Evolutionary conservation across 169 alveolate species (phyloP).

Genomic region (Perkinsus chesapeaki): DNA sequence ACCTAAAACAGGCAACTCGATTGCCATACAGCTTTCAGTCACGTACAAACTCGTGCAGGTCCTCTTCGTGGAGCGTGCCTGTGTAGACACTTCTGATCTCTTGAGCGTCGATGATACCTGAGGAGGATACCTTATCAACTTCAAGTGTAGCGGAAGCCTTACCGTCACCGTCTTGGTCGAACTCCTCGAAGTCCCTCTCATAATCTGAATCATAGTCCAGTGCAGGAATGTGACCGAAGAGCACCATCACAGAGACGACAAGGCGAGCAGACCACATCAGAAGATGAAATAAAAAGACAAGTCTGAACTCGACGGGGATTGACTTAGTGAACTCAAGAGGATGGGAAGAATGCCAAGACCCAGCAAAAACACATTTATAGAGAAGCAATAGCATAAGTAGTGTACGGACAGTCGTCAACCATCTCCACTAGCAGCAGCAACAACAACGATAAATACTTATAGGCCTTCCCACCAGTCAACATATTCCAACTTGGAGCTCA

Average conservation of each 20-base stretch:
- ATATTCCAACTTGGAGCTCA: neutral
- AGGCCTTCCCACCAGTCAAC: neutral
- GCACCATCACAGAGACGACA: neutral
- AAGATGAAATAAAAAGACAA: no score
- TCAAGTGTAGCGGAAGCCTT: no score
- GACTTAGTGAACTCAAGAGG: no score
- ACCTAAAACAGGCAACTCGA: neutral
- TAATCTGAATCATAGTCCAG: neutral
- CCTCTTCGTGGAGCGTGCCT: neutral
- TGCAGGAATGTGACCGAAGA: neutral
- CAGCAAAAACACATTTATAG: neutral
- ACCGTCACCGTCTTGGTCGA: neutral
- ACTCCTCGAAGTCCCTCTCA: neutral
- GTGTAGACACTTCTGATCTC: neutral
- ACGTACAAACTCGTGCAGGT: neutral
- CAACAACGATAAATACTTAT: neutral
- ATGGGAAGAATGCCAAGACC: no score
- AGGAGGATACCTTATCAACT: neutral
- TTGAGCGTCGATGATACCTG: neutral
- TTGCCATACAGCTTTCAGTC: neutral
- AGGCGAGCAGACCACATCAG: neutral
- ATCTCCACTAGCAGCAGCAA: neutral
- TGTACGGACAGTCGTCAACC: neutral
- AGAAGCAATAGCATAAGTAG: neutral
- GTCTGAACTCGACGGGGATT: no score